These are phyloP conservation scores for Phytopythium vexans DNA, from an alignment of 352 stramenopile genomes.

Conservation along the genomic window DNA sequence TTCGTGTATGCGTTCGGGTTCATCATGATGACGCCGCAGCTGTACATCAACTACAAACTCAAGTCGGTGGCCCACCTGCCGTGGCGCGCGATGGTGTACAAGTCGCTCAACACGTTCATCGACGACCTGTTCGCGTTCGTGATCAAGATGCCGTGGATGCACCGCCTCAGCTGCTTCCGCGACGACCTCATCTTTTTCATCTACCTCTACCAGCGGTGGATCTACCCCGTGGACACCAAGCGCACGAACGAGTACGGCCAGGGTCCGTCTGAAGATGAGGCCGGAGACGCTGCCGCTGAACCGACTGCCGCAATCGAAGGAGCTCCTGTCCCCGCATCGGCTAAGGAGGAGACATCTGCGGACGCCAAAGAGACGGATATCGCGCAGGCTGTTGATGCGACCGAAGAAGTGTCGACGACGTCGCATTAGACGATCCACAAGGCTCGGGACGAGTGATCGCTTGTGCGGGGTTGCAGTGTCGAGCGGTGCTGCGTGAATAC, in stretches of 20 bases:
- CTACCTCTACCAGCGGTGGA: conserved; percentile 99
- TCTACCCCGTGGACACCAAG: conserved; percentile 92
- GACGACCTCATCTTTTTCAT: conserved; percentile 99
- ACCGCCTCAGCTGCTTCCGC: conserved; percentile 96
- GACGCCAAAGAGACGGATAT: conserved; percentile 4
- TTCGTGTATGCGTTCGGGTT: conserved; percentile 99
- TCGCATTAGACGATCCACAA: conserved; percentile 25
- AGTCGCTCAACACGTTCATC: conserved; percentile 95
- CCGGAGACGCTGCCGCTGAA: conserved; percentile 12
- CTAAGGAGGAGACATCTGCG: neutral
- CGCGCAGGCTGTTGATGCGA: conserved; percentile 7
- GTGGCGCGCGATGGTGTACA: conserved; percentile 98
- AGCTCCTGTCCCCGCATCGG: neutral
- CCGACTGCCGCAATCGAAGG: conserved; percentile 17
- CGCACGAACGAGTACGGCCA: conserved; percentile 94
- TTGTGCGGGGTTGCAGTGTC: neutral
- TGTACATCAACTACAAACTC: conserved; percentile 99
- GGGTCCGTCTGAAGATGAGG: conserved; percentile 55
- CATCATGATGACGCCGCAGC: conserved; percentile 98
- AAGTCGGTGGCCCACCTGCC: conserved; percentile 96
- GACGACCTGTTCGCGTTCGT: conserved; percentile 92
- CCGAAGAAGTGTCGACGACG: conserved; percentile 12
- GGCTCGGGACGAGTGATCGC: conserved; percentile 2
- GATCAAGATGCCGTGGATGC: conserved; percentile 95
- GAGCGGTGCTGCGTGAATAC: no score